phyloP scores from a whole-genome alignment of 352 stramenopile species.

The Globisporangium spinosum region DNA sequence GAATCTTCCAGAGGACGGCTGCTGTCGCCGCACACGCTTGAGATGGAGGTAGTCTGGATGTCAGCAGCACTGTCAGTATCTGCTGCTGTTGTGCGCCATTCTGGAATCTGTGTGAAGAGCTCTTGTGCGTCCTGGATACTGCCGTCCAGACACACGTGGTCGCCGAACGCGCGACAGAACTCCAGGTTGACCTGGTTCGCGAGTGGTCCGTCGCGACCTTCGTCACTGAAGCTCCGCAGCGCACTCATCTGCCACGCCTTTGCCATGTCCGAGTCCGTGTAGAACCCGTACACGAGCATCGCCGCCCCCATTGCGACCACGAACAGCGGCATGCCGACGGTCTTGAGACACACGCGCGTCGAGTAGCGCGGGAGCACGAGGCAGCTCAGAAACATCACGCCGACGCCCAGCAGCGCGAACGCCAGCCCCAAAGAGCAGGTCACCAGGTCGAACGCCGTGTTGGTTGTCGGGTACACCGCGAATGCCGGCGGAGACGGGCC shows the following conservation, averaged over 20 bases:
- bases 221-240: constrained; percentile 1
- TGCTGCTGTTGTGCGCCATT: not conserved
- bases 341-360: constrained; percentile 15
- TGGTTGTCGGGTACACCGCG: not conserved
- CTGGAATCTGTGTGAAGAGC: constrained; percentile 11
- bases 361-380: constrained; percentile 14
- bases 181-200: constrained; percentile 21
- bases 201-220: constrained; percentile 7
- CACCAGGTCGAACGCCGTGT: constrained; percentile 21
- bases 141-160: constrained; percentile 10
- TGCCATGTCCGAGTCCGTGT: not conserved
- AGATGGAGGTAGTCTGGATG: not conserved
- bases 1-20: not conserved
- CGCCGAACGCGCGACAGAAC: constrained; percentile 20
- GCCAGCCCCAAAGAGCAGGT: constrained; percentile 15
- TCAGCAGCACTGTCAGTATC: not conserved
- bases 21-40: not conserved
- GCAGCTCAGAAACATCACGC: constrained; percentile 24
- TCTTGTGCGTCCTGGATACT: not conserved
- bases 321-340: constrained; percentile 15
- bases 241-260: constrained; percentile 1
- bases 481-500: not conserved
- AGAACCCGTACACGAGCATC: constrained; percentile 16
- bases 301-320: constrained; percentile 14
- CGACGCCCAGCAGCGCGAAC: constrained; percentile 20